These are phyloP conservation scores for Rhodofomes roseus DNA, from an alignment of 1,284 basidiomycete genomes.

Conservation along the genomic window DNA sequence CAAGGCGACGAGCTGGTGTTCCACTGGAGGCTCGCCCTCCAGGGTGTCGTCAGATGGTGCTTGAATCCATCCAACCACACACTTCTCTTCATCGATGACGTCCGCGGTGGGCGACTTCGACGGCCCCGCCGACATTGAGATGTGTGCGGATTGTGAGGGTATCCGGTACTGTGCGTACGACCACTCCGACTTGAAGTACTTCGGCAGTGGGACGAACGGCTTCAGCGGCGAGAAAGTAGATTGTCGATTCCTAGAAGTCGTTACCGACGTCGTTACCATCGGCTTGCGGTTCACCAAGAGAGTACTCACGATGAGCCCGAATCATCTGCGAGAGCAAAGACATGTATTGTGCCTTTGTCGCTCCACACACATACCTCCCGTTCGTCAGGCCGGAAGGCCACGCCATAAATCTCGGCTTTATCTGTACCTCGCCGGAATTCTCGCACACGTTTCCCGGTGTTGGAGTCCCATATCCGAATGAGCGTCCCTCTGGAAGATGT, in stretches of 20 bases:
- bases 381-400: slow-evolving; percentile 76
- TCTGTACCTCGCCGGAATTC: slow-evolving; percentile 89
- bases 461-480: slow-evolving; percentile 85
- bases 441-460: slow-evolving; percentile 69
- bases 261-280: not conserved
- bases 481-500: slow-evolving; percentile 85
- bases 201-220: slow-evolving; percentile 80
- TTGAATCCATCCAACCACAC: slow-evolving; percentile 81
- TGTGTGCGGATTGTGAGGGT: slow-evolving; percentile 78
- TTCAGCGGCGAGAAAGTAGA: slow-evolving; percentile 75
- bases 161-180: slow-evolving; percentile 92
- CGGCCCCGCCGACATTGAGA: slow-evolving; percentile 61
- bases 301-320: slow-evolving; percentile 61
- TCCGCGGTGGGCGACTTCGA: slow-evolving; percentile 57
- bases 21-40: slow-evolving; percentile 27
- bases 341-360: slow-evolving; percentile 94
- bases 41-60: slow-evolving; percentile 40
- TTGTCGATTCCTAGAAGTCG: slow-evolving; percentile 61
- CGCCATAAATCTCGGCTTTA: slow-evolving; percentile 89
- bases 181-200: slow-evolving; percentile 92
- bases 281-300: not conserved
- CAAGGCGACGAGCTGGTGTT: slow-evolving; percentile 79
- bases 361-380: slow-evolving; percentile 87
- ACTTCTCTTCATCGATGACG: slow-evolving; percentile 77
- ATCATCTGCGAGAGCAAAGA: slow-evolving; percentile 71